phyloP scores from a whole-genome alignment of 169 alveolate species.

The Cryptosporidium sp. region DNA sequence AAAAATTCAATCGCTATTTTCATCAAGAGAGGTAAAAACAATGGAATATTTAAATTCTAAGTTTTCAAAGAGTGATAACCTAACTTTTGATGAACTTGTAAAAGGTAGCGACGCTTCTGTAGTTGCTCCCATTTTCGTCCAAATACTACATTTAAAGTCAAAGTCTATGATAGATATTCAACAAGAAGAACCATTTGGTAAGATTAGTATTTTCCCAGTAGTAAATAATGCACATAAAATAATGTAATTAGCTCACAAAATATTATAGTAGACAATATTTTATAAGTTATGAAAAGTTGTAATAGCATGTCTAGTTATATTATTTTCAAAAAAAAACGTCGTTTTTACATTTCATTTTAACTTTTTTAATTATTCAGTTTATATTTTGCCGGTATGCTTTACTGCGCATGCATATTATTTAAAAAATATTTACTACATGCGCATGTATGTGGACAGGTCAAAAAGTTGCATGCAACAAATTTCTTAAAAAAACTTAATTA shows the following conservation, averaged over 20 bases:
- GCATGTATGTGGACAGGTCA: constrained; percentile 57
- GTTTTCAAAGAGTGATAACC: background rate
- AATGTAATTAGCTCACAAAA: background rate
- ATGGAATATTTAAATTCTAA: constrained; percentile 51
- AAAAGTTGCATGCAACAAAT: constrained; percentile 18
- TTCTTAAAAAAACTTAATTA: background rate
- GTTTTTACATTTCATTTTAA: background rate
- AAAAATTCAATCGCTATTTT: constrained; percentile 24
- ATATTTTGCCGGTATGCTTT: constrained; percentile 20
- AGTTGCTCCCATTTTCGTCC: constrained; percentile 71
- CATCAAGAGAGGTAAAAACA: constrained; percentile 60
- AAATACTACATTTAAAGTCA: constrained; percentile 60
- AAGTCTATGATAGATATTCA: constrained; percentile 52
- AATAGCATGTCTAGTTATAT: background rate
- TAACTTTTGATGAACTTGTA: constrained; percentile 37
- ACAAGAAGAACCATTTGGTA: constrained; percentile 55
- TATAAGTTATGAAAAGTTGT: background rate
- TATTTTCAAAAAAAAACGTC: background rate
- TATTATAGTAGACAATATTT: background rate
- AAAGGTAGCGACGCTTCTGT: constrained; percentile 13
- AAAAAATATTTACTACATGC: constrained; percentile 11
- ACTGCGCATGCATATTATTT: constrained; percentile 36
- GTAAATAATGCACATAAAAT: background rate
- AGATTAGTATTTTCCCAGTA: constrained; percentile 29
- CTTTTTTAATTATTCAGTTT: constrained; percentile 7